Conservation (phyloP, 2,329 filamentous ascomycete species). For the Zymoseptoria passerinii region DNA sequence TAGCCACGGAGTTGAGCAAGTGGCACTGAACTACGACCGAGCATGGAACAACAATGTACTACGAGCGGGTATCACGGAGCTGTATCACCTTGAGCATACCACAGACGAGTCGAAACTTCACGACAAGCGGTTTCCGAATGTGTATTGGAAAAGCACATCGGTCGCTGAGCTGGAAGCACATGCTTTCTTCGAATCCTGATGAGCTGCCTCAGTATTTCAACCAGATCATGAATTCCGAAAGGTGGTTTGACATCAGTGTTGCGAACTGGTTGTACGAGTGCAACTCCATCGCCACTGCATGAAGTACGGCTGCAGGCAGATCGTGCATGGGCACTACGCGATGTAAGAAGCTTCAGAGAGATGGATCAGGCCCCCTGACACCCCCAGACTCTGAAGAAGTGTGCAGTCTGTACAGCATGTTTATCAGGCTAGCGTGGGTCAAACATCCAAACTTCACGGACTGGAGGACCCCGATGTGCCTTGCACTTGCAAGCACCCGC, state of each 20-base stretch:
- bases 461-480: no score
- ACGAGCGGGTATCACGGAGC: slow-evolving; percentile 53
- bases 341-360: no score
- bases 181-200: slow-evolving; percentile 15
- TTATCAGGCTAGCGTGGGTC: background rate
- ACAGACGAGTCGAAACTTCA: slow-evolving; percentile 16
- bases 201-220: no score
- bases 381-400: no score
- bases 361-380: background rate
- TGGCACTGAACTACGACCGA: slow-evolving; percentile 69
- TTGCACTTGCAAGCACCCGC: no score
- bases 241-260: no score
- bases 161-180: slow-evolving; percentile 16
- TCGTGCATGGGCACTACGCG: background rate
- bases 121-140: slow-evolving; percentile 28
- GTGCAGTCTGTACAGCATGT: no score
- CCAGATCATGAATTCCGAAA: no score
- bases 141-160: slow-evolving; percentile 18
- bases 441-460: no score
- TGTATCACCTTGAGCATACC: slow-evolving; percentile 38
- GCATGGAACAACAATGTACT: slow-evolving; percentile 45
- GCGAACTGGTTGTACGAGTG: background rate
- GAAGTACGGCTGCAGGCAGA: background rate
- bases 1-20: slow-evolving; percentile 79
- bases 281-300: background rate